Evolutionary conservation across 1,139 yeast genomes (phyloP).

Genomic region (Blastobotrys proliferans): DNA sequence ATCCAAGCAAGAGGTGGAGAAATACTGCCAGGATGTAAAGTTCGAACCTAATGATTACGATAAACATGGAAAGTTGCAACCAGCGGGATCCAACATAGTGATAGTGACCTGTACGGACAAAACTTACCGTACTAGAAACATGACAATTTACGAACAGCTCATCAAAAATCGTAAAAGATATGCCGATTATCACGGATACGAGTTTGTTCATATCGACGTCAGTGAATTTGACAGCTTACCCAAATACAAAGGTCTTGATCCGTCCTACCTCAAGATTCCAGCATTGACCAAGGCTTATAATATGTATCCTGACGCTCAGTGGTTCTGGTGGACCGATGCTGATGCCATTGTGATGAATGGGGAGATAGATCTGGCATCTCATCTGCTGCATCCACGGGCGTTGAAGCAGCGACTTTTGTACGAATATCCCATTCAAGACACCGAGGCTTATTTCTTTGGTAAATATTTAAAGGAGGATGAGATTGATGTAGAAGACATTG

Average conservation of each 20-base stretch:
- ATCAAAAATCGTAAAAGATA: slow-evolving; percentile 32
- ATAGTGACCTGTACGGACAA: slow-evolving; percentile 32
- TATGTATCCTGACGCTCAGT: slow-evolving; percentile 30
- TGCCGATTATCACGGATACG: slow-evolving; percentile 32
- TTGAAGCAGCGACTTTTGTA: slow-evolving; percentile 25
- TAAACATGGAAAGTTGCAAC: slow-evolving; percentile 14
- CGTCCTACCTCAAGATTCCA: slow-evolving; percentile 32
- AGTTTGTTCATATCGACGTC: slow-evolving; percentile 28
- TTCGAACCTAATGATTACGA: not conserved
- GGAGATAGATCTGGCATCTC: slow-evolving; percentile 28
- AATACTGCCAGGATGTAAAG: not conserved
- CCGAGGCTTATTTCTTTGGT: slow-evolving; percentile 19
- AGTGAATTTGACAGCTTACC: too few relatives aligned
- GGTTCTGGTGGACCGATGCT: slow-evolving; percentile 37
- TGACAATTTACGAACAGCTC: slow-evolving; percentile 24
- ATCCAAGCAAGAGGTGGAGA: not conserved
- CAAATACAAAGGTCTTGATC: slow-evolving; percentile 17
- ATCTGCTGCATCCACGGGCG: slow-evolving; percentile 30
- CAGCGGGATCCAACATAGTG: slow-evolving; percentile 28
- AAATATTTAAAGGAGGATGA: slow-evolving; percentile 20
- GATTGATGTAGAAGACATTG: slow-evolving; percentile 22
- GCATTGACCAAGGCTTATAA: slow-evolving; percentile 31
- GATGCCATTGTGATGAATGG: slow-evolving; percentile 34
- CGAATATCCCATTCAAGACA: slow-evolving; percentile 21
- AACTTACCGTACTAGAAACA: slow-evolving; percentile 17